These are phyloP conservation scores for Hypsizygus marmoreus DNA, from an alignment of 768 basidiomycete species.

Conservation along the genomic window DNA sequence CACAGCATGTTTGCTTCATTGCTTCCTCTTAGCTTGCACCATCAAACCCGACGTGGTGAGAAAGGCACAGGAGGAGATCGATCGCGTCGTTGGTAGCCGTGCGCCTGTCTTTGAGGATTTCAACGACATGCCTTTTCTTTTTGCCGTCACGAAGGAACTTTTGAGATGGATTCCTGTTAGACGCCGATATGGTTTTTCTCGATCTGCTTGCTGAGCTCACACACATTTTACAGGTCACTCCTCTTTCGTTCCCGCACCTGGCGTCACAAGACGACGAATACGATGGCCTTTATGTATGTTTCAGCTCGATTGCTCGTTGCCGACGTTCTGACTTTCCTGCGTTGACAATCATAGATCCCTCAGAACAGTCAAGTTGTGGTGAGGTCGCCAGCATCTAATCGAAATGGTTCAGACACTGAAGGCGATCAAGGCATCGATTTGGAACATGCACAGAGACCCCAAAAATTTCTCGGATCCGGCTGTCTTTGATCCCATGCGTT, in stretches of 20 bases:
- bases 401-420: not conserved
- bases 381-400: not conserved
- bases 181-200: too few species aligned
- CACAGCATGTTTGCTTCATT: conserved; percentile 5
- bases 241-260: conserved; percentile 7
- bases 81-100: conserved; percentile 1
- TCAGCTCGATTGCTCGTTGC: too few species aligned
- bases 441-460: conserved; percentile 9
- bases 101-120: conserved; percentile 6
- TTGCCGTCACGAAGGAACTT: conserved; percentile 4
- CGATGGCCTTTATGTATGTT: conserved; percentile 2
- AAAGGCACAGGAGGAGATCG: conserved; percentile 4
- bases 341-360: not conserved
- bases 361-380: conserved; percentile 6
- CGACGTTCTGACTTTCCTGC: not conserved
- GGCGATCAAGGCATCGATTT: conserved; percentile 4
- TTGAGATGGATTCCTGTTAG: conserved; percentile 8
- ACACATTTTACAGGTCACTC: conserved; percentile 2
- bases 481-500: conserved; percentile 7
- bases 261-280: conserved; percentile 5
- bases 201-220: too few species aligned
- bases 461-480: not conserved
- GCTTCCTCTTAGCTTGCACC: conserved; percentile 6
- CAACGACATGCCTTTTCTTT: conserved; percentile 3
- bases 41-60: not conserved